Evolutionary conservation across 2,329 filamentous ascomycete genomes (phyloP).

Genomic region (Diaporthe citriasiana): DNA sequence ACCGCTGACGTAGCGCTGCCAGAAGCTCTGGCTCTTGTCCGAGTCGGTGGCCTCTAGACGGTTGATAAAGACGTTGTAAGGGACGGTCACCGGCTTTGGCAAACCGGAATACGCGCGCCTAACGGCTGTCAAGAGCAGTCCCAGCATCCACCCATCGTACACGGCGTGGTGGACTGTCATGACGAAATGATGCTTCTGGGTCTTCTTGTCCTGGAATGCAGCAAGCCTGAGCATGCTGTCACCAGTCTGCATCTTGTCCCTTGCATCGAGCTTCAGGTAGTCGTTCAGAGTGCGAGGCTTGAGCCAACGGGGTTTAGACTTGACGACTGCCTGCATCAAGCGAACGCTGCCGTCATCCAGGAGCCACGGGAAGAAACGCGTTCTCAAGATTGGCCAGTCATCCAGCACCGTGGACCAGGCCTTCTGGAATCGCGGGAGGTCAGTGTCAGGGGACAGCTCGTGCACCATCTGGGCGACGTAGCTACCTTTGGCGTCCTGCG

Average conservation of each 20-base stretch:
- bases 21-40: conserved; percentile 12
- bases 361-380: conserved; percentile 11
- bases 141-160: conserved; percentile 39
- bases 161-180: conserved; percentile 37
- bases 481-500: conserved; percentile 43
- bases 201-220: conserved; percentile 12
- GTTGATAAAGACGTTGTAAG: conserved; percentile 27
- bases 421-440: conserved; percentile 39
- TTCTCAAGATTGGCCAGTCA: neutral
- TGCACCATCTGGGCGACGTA: conserved; percentile 48
- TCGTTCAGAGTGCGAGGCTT: conserved; percentile 13
- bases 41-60: neutral
- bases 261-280: neutral
- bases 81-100: neutral
- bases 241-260: conserved; percentile 14
- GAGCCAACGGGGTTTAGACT: conserved; percentile 10
- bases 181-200: conserved; percentile 24
- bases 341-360: neutral
- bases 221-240: conserved; percentile 18
- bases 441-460: conserved; percentile 27
- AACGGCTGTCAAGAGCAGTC: conserved; percentile 8
- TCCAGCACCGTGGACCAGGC: conserved; percentile 36
- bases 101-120: neutral
- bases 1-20: conserved; percentile 18
- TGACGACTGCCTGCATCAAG: conserved; percentile 9